Base-by-base conservation (phyloP, 306 rosid genomes). In the Hippophae tibetana region DNA sequence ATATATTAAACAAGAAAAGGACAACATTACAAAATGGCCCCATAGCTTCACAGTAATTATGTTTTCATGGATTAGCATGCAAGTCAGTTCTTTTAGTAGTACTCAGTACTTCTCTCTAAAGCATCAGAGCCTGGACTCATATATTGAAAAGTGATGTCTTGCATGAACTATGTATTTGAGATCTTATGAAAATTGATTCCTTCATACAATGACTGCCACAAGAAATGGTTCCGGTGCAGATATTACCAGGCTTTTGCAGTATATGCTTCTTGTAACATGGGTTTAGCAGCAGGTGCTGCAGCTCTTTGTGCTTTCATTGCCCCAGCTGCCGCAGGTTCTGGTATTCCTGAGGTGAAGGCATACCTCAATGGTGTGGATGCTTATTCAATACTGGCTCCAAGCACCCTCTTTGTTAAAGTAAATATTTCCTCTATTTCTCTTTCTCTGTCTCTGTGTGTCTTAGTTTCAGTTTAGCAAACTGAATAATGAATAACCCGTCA, bases 241-340 rank as follows among this genome's bases (percentile, higher is more conserved):
- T 89, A 77, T 56, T 74, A 50, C 75, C 75, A 63, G 71, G 97
- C 90, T 49, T 89, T 85, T 69, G 76, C 58, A 9, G 73, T 72
- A 10, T 76, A 60, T 66, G 79, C 69, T 57, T 61, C 80, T 56
- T 71, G 74, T 70, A 89, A 85, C 72, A 62, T 81, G 71, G 65
- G 63, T 54, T 66, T 85, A 62, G 94, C 86, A 42, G 13, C 63
- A 46, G 83, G 72, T 25, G 97, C 97, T 12, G 88, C 77, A 1
- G 60, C 75, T 11, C 82, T 89, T 10, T 89, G 97, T 60, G 95
- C 90, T 63, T 89, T 58, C 64, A 44, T 85, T 65, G 80, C 89
- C 57, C 97, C 97, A 42, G 95, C 95, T 31, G 97, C 97, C 40
- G 97, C 97, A 10, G 97, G 97, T 18, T 89, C 97, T 13, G 97